Conservation (phyloP, 192 early-diverging fungal genomes). For the Backusella sp. region DNA sequence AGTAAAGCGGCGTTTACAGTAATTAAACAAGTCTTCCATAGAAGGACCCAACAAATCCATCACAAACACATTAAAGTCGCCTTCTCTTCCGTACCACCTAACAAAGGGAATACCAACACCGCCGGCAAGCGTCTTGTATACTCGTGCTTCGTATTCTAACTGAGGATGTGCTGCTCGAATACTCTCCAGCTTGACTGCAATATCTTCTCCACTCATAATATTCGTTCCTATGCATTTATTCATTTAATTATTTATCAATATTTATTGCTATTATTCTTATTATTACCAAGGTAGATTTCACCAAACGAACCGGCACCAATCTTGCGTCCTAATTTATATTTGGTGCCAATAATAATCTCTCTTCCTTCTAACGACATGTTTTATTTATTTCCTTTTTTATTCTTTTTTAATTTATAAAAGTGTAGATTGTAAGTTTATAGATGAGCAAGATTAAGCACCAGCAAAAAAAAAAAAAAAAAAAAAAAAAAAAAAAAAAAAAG, state of each 20-base stretch:
- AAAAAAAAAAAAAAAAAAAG: not conserved
- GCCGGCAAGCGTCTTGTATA: slow-evolving; percentile 93
- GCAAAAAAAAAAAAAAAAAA: not conserved
- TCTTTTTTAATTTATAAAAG: not conserved
- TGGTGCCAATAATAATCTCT: slow-evolving; percentile 86
- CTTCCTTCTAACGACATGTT: slow-evolving; percentile 28
- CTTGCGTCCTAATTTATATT: slow-evolving; percentile 92
- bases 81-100: slow-evolving; percentile 80
- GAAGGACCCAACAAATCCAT: slow-evolving; percentile 88
- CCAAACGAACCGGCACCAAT: slow-evolving; percentile 98
- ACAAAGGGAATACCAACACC: slow-evolving; percentile 91
- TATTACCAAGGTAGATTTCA: slow-evolving; percentile 89
- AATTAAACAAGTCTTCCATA: slow-evolving; percentile 90
- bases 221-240: slow-evolving; percentile 62
- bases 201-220: slow-evolving; percentile 89
- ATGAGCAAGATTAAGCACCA: not conserved
- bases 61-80: slow-evolving; percentile 83
- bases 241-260: no score
- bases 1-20: slow-evolving; percentile 86
- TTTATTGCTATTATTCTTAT: not conserved
- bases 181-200: slow-evolving; percentile 95
- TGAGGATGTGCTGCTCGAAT: slow-evolving; percentile 96
- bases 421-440: not conserved
- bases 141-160: slow-evolving; percentile 94
- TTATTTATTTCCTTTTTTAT: not conserved